Base-by-base conservation (phyloP, 2,329 filamentous ascomycete species). In the Ophiocordyceps camponoti-saundersi region DNA sequence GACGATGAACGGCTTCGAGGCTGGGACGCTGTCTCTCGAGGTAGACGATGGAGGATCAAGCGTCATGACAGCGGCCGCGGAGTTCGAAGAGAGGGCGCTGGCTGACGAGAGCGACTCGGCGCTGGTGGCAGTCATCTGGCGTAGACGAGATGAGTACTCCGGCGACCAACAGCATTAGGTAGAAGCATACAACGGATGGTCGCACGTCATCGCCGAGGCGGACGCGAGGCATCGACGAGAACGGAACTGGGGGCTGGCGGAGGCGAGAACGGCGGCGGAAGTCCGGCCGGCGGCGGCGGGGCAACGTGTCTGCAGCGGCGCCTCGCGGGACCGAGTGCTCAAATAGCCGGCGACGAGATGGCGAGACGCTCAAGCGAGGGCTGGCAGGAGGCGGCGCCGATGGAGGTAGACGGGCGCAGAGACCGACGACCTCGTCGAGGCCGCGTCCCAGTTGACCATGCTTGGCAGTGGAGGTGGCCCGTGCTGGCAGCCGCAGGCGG, bases 1-100 rank as follows among this genome's bases (percentile, higher is more conserved):
- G 52, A 80, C 67, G 53, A 83, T 67, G 56, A 89, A 83, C 8
- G 80, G 79, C 54, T 67, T 69, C 20, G 61, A 47, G 55, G 60
- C 44, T 43, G 47, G 48, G 54, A 59, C 56, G 50, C 62, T 65
- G 44, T 72, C 72, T 36, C 62, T 42, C 26, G 40, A 42, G 15
- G 41, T 63, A 22, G 65, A 65, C 48, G 63, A 64, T 21, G 65
- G 62, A 3, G 62, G 64, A 23, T 76, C 72, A 56, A 71, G 72
- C 43, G 66, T 62, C 64, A 72, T 69, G 42, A 68, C 68, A 39
- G 68, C 69, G 51, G 65, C 65, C 44, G 61, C 60, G 48, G 66
- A 68, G 47, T 62, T 57, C n/a, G 65, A 61, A 8, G 65, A 62
- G 51, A 59, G 61, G 47, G 63, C 66, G 50, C 70, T 69, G 46